phyloP scores from a whole-genome alignment of 345 rosid species.

The Dovyalis caffra region DNA sequence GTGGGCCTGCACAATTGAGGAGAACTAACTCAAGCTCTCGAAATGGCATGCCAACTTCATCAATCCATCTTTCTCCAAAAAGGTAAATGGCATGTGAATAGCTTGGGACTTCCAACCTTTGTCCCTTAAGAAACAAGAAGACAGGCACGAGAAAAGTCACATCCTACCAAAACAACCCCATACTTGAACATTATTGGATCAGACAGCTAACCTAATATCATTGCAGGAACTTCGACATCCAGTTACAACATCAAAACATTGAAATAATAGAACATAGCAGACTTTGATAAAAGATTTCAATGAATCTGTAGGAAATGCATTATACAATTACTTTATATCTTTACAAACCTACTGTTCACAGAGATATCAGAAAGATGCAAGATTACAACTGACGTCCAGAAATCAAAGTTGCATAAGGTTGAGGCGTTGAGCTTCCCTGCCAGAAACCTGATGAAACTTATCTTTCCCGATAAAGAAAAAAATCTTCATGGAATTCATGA shows the following conservation, averaged over 20 bases:
- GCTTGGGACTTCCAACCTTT: neutral
- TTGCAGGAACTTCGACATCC: neutral
- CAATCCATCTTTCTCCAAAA: neutral
- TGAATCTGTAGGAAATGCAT: neutral
- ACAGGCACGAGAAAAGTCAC: neutral
- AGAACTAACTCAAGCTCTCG: neutral
- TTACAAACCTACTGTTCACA: neutral
- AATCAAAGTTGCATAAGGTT: slow-evolving; percentile 1
- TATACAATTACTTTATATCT: neutral
- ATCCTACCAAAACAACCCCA: neutral
- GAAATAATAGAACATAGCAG: neutral
- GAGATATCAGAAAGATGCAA: neutral
- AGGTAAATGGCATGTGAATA: neutral
- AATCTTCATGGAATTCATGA: slow-evolving; percentile 6
- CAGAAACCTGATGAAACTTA: neutral
- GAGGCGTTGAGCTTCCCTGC: neutral
- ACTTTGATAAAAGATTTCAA: neutral
- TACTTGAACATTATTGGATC: neutral
- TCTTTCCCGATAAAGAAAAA: slow-evolving; percentile 5
- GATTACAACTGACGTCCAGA: neutral
- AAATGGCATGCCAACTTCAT: neutral
- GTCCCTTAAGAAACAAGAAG: neutral
- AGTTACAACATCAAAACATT: neutral
- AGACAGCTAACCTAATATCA: neutral
- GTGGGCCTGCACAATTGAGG: neutral